Conservation (phyloP, 768 basidiomycete genomes). For the Tylopilus sp. region DNA sequence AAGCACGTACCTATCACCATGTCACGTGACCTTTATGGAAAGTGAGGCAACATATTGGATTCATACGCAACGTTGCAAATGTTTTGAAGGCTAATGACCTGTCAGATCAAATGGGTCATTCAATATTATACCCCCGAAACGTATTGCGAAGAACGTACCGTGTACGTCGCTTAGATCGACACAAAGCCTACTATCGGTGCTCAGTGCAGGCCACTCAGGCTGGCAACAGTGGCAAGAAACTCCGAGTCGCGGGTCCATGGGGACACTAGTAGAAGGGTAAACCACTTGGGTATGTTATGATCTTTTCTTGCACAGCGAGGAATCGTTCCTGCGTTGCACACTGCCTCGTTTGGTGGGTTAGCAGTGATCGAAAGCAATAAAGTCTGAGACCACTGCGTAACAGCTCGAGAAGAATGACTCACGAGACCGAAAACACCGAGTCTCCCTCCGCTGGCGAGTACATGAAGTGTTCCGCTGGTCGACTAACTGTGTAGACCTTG, state of each 20-base stretch:
- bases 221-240: too few relatives aligned
- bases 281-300: neutral
- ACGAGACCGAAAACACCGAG: neutral
- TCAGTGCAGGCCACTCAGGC: too few relatives aligned
- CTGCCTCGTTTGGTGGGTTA: neutral
- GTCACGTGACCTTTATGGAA: conserved; percentile 7
- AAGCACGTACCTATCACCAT: neutral
- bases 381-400: neutral
- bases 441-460: neutral
- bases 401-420: neutral
- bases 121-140: neutral
- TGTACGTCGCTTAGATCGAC: neutral
- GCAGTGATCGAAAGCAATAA: neutral
- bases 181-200: too few relatives aligned
- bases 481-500: neutral
- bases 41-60: neutral
- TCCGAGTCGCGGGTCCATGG: too few relatives aligned
- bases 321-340: neutral
- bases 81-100: neutral
- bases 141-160: neutral
- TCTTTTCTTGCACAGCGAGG: neutral
- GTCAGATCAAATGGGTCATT: neutral
- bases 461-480: neutral
- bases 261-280: neutral
- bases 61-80: neutral